These are phyloP conservation scores for Dictyostelium citrinum DNA, from an alignment of 78 protist genomes.

Conservation along the genomic window DNA sequence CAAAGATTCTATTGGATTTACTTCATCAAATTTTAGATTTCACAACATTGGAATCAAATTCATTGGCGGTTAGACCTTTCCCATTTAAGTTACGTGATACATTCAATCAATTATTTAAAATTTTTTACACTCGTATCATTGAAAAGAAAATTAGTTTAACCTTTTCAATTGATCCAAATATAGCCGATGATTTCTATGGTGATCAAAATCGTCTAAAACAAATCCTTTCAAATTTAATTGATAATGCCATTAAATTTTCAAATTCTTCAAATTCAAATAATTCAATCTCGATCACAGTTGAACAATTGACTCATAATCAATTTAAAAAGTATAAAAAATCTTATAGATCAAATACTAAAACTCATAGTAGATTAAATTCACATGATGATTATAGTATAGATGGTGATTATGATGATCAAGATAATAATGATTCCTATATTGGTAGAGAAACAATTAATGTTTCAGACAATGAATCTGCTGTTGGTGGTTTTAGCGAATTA, in stretches of 20 bases:
- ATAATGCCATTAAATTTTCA: constrained; percentile 63
- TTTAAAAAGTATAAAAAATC: neutral
- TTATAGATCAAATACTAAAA: neutral
- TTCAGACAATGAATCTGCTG: neutral
- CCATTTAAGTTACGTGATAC: constrained; percentile 21
- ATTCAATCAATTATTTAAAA: neutral
- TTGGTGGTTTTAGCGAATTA: neutral
- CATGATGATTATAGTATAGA: neutral
- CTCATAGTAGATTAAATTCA: neutral
- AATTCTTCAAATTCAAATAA: neutral
- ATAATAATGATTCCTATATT: neutral
- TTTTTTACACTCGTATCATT: constrained; percentile 9
- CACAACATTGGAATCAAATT: constrained; percentile 20
- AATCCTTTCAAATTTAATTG: constrained; percentile 27
- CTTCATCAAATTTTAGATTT: constrained; percentile 46
- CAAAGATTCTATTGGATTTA: constrained; percentile 14
- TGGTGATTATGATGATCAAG: neutral
- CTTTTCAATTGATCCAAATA: neutral
- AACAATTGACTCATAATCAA: neutral
- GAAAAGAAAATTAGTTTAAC: constrained; percentile 13
- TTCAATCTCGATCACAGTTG: neutral
- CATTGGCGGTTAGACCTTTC: neutral
- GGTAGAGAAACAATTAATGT: neutral
- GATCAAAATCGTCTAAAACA: constrained; percentile 49
- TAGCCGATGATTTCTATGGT: constrained; percentile 45